Base-by-base conservation (phyloP, 176 grass and related monocot genomes). In the Stipa capillata region DNA sequence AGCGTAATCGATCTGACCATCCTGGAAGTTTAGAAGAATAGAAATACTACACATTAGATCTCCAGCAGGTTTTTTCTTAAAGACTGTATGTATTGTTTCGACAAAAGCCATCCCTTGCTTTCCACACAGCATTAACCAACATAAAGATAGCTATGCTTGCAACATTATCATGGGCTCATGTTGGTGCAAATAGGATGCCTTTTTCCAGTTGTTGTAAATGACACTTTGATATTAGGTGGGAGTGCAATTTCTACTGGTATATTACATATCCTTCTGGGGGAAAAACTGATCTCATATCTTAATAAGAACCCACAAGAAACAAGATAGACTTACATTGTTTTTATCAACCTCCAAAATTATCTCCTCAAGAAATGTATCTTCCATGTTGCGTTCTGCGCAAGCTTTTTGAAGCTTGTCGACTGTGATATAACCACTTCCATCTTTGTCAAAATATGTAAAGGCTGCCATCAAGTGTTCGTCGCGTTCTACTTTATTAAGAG, bases 401-500 rank as follows among this genome's bases (percentile, higher is more conserved):
- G 82, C 75, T 77, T 81, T 83, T 65, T 92, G 80, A 48, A 88
- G 87, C 73, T 92, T 86, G 21, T 88, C 79, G n/a, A n/a, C n/a
- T n/a, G n/a, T n/a, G n/a, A n/a, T n/a, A n/a, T n/a, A n/a, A n/a
- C n/a, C n/a, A n/a, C n/a, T n/a, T n/a, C n/a, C n/a, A n/a, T n/a
- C n/a, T n/a, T n/a, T n/a, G n/a, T n/a, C n/a, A n/a, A n/a, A n/a
- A n/a, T n/a, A n/a, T n/a, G n/a, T n/a, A n/a, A n/a, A n/a, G n/a
- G n/a, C n/a, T n/a, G n/a, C n/a, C n/a, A n/a, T n/a, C n/a, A n/a
- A n/a, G n/a, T n/a, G n/a, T n/a, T n/a, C n/a, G n/a, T n/a, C n/a
- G n/a, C 47, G 81, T 37, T 90, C 93, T 54, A 84, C 69, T 81
- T 90, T 87, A 74, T 83, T 84, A 69, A 92, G 71, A 78, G 89